Evolutionary conservation across 176 grass and related monocot genomes (phyloP).

Genomic region (Phragmites australis): DNA sequence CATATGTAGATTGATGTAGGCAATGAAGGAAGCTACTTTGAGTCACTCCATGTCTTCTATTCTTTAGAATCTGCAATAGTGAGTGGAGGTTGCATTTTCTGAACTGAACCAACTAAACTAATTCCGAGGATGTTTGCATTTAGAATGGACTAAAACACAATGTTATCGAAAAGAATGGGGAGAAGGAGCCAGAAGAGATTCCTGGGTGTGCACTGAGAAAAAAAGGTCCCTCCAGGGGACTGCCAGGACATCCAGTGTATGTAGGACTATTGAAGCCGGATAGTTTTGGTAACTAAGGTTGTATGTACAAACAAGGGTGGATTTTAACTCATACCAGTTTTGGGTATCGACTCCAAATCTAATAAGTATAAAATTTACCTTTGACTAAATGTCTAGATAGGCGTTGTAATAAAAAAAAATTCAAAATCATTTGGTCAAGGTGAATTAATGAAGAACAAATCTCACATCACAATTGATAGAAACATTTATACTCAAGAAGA

Average conservation of each 20-base stretch:
- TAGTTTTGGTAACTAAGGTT: slow-evolving; percentile 7
- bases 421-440: neutral
- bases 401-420: neutral
- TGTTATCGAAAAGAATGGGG: neutral
- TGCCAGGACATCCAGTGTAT: neutral
- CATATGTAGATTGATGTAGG: slow-evolving; percentile 5
- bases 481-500: neutral
- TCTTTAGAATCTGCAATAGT: slow-evolving; percentile 3
- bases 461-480: neutral
- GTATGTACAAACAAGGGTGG: neutral
- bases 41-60: slow-evolving; percentile 1
- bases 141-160: slow-evolving; percentile 6
- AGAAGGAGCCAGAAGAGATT: neutral
- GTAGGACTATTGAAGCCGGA: neutral
- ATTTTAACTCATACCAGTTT: neutral
- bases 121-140: neutral
- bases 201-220: neutral
- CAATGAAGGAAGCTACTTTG: slow-evolving; percentile 27
- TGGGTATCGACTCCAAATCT: neutral
- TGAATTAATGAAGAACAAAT: slow-evolving; percentile 2
- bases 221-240: neutral
- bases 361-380: slow-evolving; percentile 5
- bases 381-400: neutral
- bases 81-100: neutral
- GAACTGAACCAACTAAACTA: neutral